phyloP scores from a whole-genome alignment of 306 rosid genomes.

The Potentilla sterilis region DNA sequence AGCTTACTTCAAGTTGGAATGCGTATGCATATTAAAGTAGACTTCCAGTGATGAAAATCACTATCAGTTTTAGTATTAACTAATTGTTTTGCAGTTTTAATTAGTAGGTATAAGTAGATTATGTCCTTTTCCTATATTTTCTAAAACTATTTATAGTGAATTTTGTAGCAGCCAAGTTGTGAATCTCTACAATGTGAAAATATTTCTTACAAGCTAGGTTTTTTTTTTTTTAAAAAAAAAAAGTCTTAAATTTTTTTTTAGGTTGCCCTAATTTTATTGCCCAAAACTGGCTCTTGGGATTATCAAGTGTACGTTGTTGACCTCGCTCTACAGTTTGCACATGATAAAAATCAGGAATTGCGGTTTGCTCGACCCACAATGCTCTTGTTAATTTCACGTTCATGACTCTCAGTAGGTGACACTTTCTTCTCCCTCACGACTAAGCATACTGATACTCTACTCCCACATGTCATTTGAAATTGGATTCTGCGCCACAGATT shows the following conservation, averaged over 20 bases:
- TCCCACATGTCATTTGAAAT: neutral
- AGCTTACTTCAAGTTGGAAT: neutral
- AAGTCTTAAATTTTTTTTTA: neutral
- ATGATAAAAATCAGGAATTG: constrained; percentile 8
- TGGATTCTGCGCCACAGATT: neutral
- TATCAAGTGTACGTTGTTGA: constrained; percentile 1
- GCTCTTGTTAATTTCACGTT: constrained; percentile 21
- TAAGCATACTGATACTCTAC: neutral
- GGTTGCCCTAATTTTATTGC: constrained; percentile 1
- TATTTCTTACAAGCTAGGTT: neutral
- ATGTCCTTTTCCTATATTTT: no score
- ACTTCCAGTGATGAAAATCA: neutral
- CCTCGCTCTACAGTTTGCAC: neutral
- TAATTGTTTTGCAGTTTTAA: neutral
- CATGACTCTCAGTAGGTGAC: constrained; percentile 12
- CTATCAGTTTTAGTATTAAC: neutral
- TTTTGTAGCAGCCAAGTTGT: neutral
- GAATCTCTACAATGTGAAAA: neutral
- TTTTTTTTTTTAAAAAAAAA: no score
- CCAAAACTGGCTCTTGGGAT: constrained; percentile 3
- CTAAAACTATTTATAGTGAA: neutral
- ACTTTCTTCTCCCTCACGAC: constrained; percentile 41
- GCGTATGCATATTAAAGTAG: neutral
- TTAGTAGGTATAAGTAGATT: neutral
- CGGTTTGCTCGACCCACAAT: constrained; percentile 24